Conservation (phyloP, 108 stramenopile species). For the Mayamaea pseudoterrestris region DNA sequence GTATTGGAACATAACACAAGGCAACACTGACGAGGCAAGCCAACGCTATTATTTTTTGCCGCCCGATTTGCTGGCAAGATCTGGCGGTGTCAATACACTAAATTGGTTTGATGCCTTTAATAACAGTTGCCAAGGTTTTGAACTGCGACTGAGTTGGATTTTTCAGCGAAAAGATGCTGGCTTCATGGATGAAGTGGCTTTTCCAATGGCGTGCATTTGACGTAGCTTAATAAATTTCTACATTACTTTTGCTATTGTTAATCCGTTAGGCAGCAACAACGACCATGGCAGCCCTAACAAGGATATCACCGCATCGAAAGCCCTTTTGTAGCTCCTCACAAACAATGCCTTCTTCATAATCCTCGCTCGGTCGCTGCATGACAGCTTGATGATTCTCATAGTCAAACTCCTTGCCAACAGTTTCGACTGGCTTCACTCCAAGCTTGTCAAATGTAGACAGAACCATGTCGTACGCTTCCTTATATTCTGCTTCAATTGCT, state of each 20-base stretch:
- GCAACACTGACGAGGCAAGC: conserved; percentile 9
- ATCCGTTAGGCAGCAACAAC: conserved; percentile 48
- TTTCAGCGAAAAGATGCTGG: conserved; percentile 3
- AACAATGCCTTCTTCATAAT: conserved; percentile 77
- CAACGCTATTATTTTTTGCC: conserved; percentile 37
- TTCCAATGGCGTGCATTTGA: conserved; percentile 18
- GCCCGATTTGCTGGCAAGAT: conserved; percentile 15
- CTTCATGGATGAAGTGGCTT: conserved; percentile 20
- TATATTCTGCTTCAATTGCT: conserved; percentile 61
- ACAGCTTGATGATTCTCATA: conserved; percentile 84
- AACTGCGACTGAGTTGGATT: conserved; percentile 18
- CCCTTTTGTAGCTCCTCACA: conserved; percentile 82
- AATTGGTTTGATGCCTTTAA: conserved; percentile 21
- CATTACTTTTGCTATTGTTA: too few species aligned
- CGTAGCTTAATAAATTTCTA: too few species aligned
- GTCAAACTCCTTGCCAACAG: conserved; percentile 78
- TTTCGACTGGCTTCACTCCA: conserved; percentile 70
- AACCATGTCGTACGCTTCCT: conserved; percentile 45
- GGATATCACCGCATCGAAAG: conserved; percentile 50
- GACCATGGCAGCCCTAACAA: conserved; percentile 83
- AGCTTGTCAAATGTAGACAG: conserved; percentile 44
- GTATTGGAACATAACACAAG: conserved; percentile 45
- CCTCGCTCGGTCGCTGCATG: conserved; percentile 61
- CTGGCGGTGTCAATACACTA: conserved; percentile 26
- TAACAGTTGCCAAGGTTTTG: conserved; percentile 2